These are phyloP conservation scores for Trichosporon coremiiforme DNA, from an alignment of 1,284 basidiomycete species.

Conservation along the genomic window DNA sequence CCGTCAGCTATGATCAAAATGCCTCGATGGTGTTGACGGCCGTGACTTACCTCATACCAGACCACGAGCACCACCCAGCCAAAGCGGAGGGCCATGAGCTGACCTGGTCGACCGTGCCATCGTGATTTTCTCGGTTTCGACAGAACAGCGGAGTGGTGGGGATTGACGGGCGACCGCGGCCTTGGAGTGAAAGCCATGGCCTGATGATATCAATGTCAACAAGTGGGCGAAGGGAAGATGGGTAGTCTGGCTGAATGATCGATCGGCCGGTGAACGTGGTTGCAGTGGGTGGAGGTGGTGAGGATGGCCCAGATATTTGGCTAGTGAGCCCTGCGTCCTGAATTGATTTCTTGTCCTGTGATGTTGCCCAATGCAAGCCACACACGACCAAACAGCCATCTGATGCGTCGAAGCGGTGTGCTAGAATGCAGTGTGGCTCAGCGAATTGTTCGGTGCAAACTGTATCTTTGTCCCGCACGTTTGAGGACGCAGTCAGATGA, in stretches of 20 bases:
- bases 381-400: slow-evolving; percentile 5
- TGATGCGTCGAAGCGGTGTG: neutral
- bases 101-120: slow-evolving; percentile 42
- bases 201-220: neutral
- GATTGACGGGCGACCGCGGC: neutral
- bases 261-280: neutral
- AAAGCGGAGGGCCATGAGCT: slow-evolving; percentile 59
- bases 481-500: neutral
- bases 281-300: neutral
- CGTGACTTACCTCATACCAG: slow-evolving; percentile 69
- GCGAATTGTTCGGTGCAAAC: neutral
- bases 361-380: slow-evolving; percentile 11
- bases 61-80: slow-evolving; percentile 65
- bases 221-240: slow-evolving; percentile 10
- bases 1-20: slow-evolving; percentile 32
- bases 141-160: neutral
- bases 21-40: neutral
- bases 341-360: slow-evolving; percentile 5
- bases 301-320: slow-evolving; percentile 13
- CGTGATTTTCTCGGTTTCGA: slow-evolving; percentile 33
- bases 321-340: slow-evolving; percentile 9
- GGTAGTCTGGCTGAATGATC: neutral
- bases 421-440: neutral
- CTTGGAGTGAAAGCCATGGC: slow-evolving; percentile 21
- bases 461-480: neutral